phyloP scores from a whole-genome alignment of 2,329 filamentous ascomycete species.

The Pyricularia grisea region DNA sequence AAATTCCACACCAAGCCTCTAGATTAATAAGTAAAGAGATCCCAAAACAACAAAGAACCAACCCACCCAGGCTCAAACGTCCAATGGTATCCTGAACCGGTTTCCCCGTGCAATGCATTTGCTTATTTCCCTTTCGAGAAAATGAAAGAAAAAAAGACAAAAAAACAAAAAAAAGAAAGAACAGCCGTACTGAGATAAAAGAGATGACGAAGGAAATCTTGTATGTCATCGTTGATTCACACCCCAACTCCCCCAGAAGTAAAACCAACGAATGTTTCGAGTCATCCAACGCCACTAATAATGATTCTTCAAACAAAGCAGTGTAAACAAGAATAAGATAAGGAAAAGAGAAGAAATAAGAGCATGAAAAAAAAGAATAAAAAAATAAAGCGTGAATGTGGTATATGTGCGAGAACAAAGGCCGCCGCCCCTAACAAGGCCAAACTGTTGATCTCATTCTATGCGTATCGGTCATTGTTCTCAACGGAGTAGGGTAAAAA shows the following conservation, averaged over 20 bases:
- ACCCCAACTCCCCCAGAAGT: background rate
- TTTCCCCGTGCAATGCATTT: background rate
- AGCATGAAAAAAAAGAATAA: background rate
- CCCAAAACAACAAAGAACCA: background rate
- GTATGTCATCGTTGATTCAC: background rate
- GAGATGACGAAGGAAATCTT: background rate
- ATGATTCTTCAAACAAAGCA: background rate
- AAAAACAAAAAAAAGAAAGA: background rate
- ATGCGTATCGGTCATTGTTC: background rate
- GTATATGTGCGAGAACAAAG: background rate
- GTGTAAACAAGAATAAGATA: background rate
- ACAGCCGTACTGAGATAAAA: background rate
- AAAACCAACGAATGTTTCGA: background rate
- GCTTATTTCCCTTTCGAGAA: background rate
- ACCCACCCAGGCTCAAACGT: background rate
- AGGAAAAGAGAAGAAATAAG: background rate
- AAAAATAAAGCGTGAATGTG: background rate
- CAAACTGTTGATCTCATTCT: background rate
- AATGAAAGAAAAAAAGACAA: too few species aligned
- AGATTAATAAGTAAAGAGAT: background rate
- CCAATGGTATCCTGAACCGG: background rate
- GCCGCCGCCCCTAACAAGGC: background rate
- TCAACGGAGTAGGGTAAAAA: background rate
- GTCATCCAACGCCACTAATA: background rate
- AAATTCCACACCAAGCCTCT: background rate